These are phyloP conservation scores for Punctularia strigosozonata DNA, from an alignment of 768 basidiomycete species.

Conservation along the genomic window DNA sequence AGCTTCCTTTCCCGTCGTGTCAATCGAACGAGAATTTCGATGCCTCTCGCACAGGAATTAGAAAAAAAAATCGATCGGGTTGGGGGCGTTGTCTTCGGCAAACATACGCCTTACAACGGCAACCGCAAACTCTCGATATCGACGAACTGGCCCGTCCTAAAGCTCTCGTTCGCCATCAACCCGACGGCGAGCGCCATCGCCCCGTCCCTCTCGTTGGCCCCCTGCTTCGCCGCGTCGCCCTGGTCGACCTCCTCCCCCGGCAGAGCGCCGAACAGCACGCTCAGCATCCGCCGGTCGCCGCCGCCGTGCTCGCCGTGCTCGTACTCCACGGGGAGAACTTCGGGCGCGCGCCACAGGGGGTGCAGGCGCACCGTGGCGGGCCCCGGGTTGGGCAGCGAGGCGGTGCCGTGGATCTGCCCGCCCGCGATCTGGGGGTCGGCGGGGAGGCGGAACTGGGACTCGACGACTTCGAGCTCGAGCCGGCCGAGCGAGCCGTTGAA, in stretches of 20 bases:
- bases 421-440: slow-evolving; percentile 17
- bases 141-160: slow-evolving; percentile 31
- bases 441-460: slow-evolving; percentile 25
- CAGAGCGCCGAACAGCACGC: slow-evolving; percentile 32
- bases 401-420: slow-evolving; percentile 25
- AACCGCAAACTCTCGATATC: slow-evolving; percentile 20
- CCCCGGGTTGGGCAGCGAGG: slow-evolving; percentile 29
- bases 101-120: too few species aligned
- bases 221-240: slow-evolving; percentile 32
- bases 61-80: too few species aligned
- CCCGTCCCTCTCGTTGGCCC: slow-evolving; percentile 36
- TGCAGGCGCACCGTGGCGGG: slow-evolving; percentile 31
- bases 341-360: slow-evolving; percentile 29
- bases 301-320: slow-evolving; percentile 36
- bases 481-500: slow-evolving; percentile 41
- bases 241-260: slow-evolving; percentile 27
- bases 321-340: slow-evolving; percentile 26
- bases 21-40: too few species aligned
- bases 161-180: slow-evolving; percentile 36
- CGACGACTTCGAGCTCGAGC: slow-evolving; percentile 39
- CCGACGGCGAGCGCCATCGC: slow-evolving; percentile 35
- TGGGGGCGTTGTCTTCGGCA: too few species aligned
- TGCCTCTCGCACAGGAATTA: too few species aligned
- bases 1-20: too few species aligned
- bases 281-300: slow-evolving; percentile 35